Conservation (phyloP, 495 filamentous ascomycete species). For the Neurospora sp. region DNA sequence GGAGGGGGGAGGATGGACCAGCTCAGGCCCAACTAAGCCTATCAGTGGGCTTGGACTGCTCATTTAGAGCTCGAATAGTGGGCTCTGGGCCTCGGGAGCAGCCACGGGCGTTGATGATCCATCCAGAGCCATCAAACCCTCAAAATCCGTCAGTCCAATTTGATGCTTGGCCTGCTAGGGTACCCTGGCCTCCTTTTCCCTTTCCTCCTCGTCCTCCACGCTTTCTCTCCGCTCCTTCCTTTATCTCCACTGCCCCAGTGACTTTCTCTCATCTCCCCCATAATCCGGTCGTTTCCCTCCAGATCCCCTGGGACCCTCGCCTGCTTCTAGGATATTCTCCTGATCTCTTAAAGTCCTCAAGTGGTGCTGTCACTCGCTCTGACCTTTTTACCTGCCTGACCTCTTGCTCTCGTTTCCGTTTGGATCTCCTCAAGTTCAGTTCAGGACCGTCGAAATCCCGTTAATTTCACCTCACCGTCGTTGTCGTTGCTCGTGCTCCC, state of each 20-base stretch:
- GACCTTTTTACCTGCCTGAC: conserved; percentile 6
- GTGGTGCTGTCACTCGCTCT: conserved; percentile 21
- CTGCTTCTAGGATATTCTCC: conserved; percentile 4
- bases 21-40: neutral
- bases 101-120: conserved; percentile 6
- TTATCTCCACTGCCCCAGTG: conserved; percentile 6
- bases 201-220: conserved; percentile 4
- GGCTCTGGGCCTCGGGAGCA: conserved; percentile 9
- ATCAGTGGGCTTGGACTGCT: neutral
- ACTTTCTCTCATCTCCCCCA: neutral
- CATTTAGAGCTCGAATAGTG: neutral
- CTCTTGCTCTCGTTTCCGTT: conserved; percentile 12
- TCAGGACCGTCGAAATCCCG: neutral
- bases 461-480: neutral
- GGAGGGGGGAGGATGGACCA: neutral
- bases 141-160: conserved; percentile 3
- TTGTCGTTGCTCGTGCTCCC: conserved; percentile 1
- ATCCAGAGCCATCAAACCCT: neutral
- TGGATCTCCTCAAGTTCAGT: neutral
- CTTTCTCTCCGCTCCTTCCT: conserved; percentile 7
- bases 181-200: conserved; percentile 7
- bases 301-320: conserved; percentile 3
- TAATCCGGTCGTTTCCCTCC: conserved; percentile 4
- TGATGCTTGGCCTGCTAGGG: neutral
- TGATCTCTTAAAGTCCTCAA: conserved; percentile 1